Conservation (phyloP, 345 rosid species). For the Melaleuca alternifolia region DNA sequence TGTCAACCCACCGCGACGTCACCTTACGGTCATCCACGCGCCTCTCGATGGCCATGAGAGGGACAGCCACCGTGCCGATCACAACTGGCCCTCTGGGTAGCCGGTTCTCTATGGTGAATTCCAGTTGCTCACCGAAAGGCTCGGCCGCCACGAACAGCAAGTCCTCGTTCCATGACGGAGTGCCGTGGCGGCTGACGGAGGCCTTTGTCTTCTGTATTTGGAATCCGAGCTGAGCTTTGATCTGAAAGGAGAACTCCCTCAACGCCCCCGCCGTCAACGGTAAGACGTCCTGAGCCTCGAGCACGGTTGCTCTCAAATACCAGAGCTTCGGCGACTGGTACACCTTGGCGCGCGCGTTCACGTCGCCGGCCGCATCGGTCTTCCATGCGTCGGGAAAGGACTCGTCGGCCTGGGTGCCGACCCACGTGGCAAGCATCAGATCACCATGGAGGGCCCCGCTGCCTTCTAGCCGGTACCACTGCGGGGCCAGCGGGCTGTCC, state of each 20-base stretch:
- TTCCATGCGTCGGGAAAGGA: constrained; percentile 91
- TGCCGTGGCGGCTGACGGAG: constrained; percentile 42
- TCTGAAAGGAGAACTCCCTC: constrained; percentile 45
- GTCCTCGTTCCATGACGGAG: constrained; percentile 83
- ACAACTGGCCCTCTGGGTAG: constrained; percentile 37
- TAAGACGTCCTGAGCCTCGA: constrained; percentile 66
- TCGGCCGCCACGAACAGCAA: constrained; percentile 73
- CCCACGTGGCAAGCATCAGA: constrained; percentile 93
- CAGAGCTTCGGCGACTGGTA: constrained; percentile 80
- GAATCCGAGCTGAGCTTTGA: constrained; percentile 67
- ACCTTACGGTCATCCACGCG: constrained; percentile 83
- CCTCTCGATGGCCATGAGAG: constrained; percentile 48
- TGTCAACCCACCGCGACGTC: constrained; percentile 58
- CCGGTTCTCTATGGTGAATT: constrained; percentile 49
- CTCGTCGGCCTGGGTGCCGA: constrained; percentile 94
- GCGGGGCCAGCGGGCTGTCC: constrained; percentile 90
- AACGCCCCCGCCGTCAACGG: constrained; percentile 25
- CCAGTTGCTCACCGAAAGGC: constrained; percentile 49
- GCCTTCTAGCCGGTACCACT: constrained; percentile 87
- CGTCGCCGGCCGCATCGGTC: constrained; percentile 58
- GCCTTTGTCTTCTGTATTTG: constrained; percentile 67
- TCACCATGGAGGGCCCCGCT: constrained; percentile 52
- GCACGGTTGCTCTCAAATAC: constrained; percentile 65
- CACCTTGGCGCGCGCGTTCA: constrained; percentile 62
- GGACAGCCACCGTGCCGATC: constrained; percentile 34